Conservation (phyloP, 805 yeast species). For the Brettanomyces naardenensis region DNA sequence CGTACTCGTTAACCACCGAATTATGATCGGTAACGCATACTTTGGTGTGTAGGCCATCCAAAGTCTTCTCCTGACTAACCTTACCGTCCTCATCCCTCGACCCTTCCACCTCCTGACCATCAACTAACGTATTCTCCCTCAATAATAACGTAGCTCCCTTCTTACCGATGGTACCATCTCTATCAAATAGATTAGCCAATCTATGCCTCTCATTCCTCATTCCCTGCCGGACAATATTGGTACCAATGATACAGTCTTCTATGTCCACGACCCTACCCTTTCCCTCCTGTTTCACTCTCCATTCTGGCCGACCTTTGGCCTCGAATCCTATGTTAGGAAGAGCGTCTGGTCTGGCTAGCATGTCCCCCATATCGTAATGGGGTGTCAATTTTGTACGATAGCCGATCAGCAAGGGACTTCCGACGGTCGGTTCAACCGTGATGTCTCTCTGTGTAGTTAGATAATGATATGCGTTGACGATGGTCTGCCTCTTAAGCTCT, state of each 20-base stretch:
- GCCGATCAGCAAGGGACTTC: conserved; percentile 66
- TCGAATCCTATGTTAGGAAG: conserved; percentile 85
- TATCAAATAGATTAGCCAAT: conserved; percentile 32
- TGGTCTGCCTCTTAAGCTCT: conserved; percentile 61
- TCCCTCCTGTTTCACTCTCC: conserved; percentile 21
- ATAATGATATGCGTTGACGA: conserved; percentile 71
- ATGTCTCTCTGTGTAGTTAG: conserved; percentile 23
- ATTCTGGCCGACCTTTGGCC: conserved; percentile 69
- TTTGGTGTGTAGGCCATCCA: conserved; percentile 31
- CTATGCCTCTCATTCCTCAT: conserved; percentile 57
- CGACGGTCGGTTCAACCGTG: conserved; percentile 15
- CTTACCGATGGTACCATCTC: conserved; percentile 22
- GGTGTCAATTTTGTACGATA: conserved; percentile 95
- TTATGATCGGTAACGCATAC: conserved; percentile 76
- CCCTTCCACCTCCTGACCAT: conserved; percentile 29
- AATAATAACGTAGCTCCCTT: conserved; percentile 83
- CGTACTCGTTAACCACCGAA: conserved; percentile 70
- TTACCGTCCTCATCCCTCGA: conserved; percentile 25
- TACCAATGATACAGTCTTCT: conserved; percentile 90
- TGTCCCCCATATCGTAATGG: conserved; percentile 48
- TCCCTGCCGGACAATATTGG: conserved; percentile 67
- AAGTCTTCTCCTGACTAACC: conserved; percentile 2
- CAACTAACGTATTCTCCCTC: conserved; percentile 63
- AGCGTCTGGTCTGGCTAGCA: background rate
- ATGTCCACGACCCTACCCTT: conserved; percentile 60